Conservation (phyloP, 306 rosid species). For the Styphnolobium japonicum region DNA sequence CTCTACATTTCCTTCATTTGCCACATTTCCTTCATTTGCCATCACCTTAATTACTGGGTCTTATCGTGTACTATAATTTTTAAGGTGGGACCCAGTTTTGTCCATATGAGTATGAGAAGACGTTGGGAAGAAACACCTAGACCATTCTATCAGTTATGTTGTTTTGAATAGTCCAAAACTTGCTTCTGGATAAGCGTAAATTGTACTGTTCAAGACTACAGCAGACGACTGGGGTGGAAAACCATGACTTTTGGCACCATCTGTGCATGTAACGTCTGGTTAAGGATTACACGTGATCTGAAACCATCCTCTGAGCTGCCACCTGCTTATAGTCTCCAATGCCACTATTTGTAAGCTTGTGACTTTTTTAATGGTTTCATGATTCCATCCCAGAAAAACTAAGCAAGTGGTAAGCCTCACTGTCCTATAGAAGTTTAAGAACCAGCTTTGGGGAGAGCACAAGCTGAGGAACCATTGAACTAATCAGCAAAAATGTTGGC, state of each 20-base stretch:
- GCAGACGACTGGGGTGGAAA: not conserved
- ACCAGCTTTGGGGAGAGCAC: not conserved
- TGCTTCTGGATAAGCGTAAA: not conserved
- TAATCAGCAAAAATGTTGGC: conserved; percentile 43
- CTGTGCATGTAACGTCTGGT: conserved; percentile 18
- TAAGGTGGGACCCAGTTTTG: not conserved
- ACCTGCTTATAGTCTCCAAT: conserved; percentile 23
- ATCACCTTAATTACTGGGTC: not conserved
- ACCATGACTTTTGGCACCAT: not conserved
- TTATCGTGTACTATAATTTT: not conserved
- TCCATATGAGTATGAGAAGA: not conserved
- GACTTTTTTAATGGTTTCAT: not conserved
- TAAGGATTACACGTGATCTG: conserved; percentile 34
- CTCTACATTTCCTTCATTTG: too few species aligned
- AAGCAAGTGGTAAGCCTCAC: not conserved
- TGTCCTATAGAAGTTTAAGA: not conserved
- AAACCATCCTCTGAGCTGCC: conserved; percentile 27
- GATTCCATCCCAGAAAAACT: not conserved
- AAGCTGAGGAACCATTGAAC: conserved; percentile 2
- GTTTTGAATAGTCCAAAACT: not conserved
- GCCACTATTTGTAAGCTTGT: conserved; percentile 18
- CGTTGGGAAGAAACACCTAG: not conserved
- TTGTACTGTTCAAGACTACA: conserved; percentile 1
- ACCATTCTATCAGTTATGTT: not conserved
- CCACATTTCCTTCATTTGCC: not conserved